Evolutionary conservation across 345 rosid genomes (phyloP).

Genomic region (Mangifera indica): DNA sequence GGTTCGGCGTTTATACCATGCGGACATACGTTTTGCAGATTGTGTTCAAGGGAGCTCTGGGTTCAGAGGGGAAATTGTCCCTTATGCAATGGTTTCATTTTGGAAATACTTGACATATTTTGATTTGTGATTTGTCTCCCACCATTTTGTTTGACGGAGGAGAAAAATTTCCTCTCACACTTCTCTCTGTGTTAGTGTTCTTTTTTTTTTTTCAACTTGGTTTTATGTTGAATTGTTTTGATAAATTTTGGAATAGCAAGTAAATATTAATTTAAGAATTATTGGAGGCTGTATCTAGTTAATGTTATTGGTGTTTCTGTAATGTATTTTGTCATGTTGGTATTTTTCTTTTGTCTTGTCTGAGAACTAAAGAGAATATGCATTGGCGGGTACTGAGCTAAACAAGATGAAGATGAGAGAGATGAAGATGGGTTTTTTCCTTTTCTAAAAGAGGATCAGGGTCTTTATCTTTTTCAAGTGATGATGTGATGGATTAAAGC

Average conservation of each 20-base stretch:
- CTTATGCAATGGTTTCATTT: conserved; percentile 70
- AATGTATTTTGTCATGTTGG: too few relatives aligned
- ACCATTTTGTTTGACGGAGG: conserved; percentile 15
- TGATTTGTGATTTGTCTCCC: conserved; percentile 27
- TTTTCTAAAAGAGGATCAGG: neutral
- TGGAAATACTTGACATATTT: conserved; percentile 86
- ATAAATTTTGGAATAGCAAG: conserved; percentile 2
- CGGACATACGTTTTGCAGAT: conserved; percentile 86
- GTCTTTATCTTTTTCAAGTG: neutral
- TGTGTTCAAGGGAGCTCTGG: conserved; percentile 92
- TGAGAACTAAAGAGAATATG: neutral
- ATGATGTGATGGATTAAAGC: neutral
- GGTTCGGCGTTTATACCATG: conserved; percentile 88
- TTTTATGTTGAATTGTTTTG: neutral
- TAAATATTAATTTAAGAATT: neutral
- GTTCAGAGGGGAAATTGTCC: conserved; percentile 92
- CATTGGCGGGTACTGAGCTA: neutral
- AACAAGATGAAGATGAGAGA: neutral
- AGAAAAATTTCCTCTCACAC: neutral
- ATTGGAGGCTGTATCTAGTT: neutral
- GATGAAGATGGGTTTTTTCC: neutral
- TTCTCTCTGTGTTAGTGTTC: neutral
- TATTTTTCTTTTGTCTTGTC: too few relatives aligned
- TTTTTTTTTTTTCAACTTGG: neutral
- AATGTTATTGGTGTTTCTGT: too few relatives aligned